phyloP scores from a whole-genome alignment of 371 early-diverging fungal genomes.

The Mortierella sp. region DNA sequence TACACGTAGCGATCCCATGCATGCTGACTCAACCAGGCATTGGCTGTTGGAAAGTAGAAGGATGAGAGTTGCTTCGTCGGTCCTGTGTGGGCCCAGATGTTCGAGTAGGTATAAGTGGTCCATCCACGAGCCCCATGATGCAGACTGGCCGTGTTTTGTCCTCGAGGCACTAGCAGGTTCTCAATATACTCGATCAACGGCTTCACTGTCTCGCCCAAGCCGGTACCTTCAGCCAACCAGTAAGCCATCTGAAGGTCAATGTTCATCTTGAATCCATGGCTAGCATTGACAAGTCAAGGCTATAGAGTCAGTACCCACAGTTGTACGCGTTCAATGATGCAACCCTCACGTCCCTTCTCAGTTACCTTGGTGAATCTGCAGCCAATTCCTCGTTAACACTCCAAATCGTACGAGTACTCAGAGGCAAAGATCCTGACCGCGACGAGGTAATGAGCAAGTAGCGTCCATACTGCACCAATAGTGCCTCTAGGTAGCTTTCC shows the following conservation, averaged over 20 bases:
- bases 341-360: too few relatives aligned
- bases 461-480: conserved; percentile 39
- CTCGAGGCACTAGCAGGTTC: conserved; percentile 32
- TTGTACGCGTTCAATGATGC: not conserved
- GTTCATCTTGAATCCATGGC: conserved; percentile 38
- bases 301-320: not conserved
- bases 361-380: conserved; percentile 24
- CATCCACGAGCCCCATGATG: conserved; percentile 43
- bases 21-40: conserved; percentile 49
- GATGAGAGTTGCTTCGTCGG: conserved; percentile 21
- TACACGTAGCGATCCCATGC: conserved; percentile 52
- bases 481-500: conserved; percentile 31
- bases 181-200: conserved; percentile 51
- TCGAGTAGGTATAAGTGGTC: conserved; percentile 33
- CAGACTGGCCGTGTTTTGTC: conserved; percentile 33
- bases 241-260: conserved; percentile 52
- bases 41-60: conserved; percentile 42
- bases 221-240: conserved; percentile 48
- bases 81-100: conserved; percentile 54
- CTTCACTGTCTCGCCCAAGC: conserved; percentile 37
- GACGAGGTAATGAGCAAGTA: conserved; percentile 43
- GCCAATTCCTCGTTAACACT: not conserved
- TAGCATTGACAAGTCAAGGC: not conserved
- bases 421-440: conserved; percentile 35
- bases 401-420: conserved; percentile 28